Conservation (phyloP, 345 rosid species). For the Erysimum cheiranthoides region DNA sequence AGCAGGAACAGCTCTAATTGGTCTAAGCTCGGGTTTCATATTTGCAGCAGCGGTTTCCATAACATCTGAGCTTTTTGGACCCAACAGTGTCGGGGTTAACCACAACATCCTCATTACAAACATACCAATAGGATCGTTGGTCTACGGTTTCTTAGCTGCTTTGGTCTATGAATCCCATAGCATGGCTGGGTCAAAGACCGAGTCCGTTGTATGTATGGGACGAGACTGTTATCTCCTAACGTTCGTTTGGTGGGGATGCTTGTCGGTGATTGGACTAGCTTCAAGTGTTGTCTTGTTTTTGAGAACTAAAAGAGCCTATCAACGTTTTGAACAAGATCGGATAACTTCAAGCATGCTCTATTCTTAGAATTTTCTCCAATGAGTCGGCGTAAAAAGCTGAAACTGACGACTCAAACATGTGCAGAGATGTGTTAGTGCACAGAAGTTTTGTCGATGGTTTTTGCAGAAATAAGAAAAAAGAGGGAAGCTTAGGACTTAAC, state of each 20-base stretch:
- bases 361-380: background rate
- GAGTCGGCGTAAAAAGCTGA: background rate
- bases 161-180: conserved; percentile 74
- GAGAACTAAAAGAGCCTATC: conserved; percentile 81
- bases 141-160: conserved; percentile 85
- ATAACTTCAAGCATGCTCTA: conserved; percentile 41
- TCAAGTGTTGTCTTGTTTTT: conserved; percentile 69
- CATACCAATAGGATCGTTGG: conserved; percentile 83
- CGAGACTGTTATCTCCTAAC: conserved; percentile 76
- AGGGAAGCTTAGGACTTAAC: conserved; percentile 12
- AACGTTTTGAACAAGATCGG: conserved; percentile 71
- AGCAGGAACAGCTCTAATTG: conserved; percentile 70
- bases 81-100: conserved; percentile 85
- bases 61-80: conserved; percentile 92
- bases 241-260: conserved; percentile 88
- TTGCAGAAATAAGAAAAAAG: conserved; percentile 25
- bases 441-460: conserved; percentile 19
- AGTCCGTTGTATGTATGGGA: conserved; percentile 72
- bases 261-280: conserved; percentile 70
- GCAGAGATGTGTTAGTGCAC: conserved; percentile 17
- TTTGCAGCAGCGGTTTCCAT: conserved; percentile 94
- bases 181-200: conserved; percentile 17
- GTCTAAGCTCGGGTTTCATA: conserved; percentile 91
- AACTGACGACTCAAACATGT: conserved; percentile 6
- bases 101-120: conserved; percentile 97